Base-by-base conservation (phyloP, 1,284 basidiomycete species). In the Megacollybia platyphylla region DNA sequence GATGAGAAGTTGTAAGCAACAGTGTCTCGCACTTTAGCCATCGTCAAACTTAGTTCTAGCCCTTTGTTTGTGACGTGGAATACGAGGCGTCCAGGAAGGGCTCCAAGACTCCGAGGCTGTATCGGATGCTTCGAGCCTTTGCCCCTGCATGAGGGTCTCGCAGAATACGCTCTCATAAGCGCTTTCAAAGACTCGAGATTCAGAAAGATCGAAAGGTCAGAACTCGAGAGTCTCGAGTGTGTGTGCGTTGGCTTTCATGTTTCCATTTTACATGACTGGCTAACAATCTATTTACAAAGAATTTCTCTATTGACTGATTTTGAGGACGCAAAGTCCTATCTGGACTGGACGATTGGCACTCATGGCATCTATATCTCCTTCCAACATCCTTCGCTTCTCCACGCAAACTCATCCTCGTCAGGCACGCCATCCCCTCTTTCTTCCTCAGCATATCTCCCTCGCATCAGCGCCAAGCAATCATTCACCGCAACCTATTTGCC, bases 51-150 rank as follows among this genome's bases (percentile, higher is more conserved):
- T 43, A 40, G n/a, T 39, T 24, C 29, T 51, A 93, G 91, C 60
- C 91, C 92, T 5, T 69, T 98, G 44, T 98, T 98, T 61, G 89
- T 98, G 29, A 97, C 94, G 2, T 98, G 94, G 93, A 93, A 91
- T 64, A 86, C 67, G 42, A 73, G 65, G 47, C 71, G 74, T 48
- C 59, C 74, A 18, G 74, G 76, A 36, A 70, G 73, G 46, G 62
- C 74, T 18, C 69, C 78, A 31, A 68, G 78, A 39, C 67, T 98
- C 47, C 70, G 94, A 46, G 94, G 94, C 18, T 98, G 94, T 63
- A 97, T 98, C 52, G 94, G 94, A 53, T 93, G 79, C 57, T 98
- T 98, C 57, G 79, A 84, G 37, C 72, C 89, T 2, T 71, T 84
- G 57, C 67, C 79, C 5, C 68, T 97, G 18, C 73, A 70, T 35